These are phyloP conservation scores for Podospora conica DNA, from an alignment of 495 filamentous ascomycete species.

Conservation along the genomic window DNA sequence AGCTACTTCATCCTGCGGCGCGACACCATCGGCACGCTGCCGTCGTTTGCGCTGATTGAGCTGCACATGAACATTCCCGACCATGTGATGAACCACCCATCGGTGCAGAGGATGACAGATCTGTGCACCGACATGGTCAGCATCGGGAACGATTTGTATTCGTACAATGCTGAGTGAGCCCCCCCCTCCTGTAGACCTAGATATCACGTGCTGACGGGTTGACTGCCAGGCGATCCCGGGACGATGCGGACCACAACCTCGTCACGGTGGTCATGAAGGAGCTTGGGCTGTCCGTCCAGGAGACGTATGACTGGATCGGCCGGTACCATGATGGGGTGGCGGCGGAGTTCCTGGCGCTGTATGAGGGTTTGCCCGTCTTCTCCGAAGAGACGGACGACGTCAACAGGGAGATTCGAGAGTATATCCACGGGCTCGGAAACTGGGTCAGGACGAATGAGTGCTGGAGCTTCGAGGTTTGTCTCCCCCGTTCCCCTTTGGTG, in stretches of 20 bases:
- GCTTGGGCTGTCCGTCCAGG: slow-evolving; percentile 1
- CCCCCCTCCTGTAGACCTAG: neutral
- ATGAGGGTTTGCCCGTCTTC: slow-evolving; percentile 1
- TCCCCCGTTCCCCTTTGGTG: neutral
- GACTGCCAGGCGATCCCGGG: slow-evolving; percentile 2
- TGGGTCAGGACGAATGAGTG: slow-evolving; percentile 9
- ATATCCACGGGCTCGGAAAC: slow-evolving; percentile 1
- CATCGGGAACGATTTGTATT: slow-evolving; percentile 15
- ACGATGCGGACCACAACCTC: slow-evolving; percentile 15
- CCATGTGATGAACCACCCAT: slow-evolving; percentile 6
- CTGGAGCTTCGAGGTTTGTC: slow-evolving; percentile 8
- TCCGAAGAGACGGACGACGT: neutral
- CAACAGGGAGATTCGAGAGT: slow-evolving; percentile 1
- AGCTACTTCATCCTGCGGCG: slow-evolving; percentile 14
- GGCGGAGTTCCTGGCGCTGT: neutral
- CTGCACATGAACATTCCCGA: slow-evolving; percentile 16
- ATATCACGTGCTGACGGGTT: neutral
- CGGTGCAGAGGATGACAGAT: slow-evolving; percentile 2
- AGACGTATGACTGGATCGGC: slow-evolving; percentile 10
- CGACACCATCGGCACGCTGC: slow-evolving; percentile 6
- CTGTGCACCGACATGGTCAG: slow-evolving; percentile 8
- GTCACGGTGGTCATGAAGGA: slow-evolving; percentile 14
- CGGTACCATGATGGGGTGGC: neutral
- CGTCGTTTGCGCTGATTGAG: slow-evolving; percentile 9
- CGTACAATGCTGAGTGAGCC: slow-evolving; percentile 7